Evolutionary conservation across 1,284 basidiomycete genomes (phyloP), one percentile per base, ranked within the genome.

Genomic region (Bondarzewia mesenterica): DNA sequence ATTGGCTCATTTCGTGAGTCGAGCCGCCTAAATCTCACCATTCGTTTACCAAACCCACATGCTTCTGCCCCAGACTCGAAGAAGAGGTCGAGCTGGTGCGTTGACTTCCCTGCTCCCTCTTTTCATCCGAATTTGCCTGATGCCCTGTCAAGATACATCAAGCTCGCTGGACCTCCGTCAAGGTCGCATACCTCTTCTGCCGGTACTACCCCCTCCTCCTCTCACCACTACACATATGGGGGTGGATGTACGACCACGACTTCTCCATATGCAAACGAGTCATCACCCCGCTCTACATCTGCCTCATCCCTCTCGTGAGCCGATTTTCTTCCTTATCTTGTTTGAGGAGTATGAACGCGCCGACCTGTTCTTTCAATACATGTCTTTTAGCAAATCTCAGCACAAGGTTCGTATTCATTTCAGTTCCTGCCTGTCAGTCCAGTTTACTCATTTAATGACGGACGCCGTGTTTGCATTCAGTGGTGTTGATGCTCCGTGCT

Each of bases 141-240:
- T 35, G 26, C 18, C 8, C 10, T 16, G 29, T 5, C 15, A 42
- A 63, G 62, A 61, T 63, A 41, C 54, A 60, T 46, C 51, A 50
- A 12, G 49, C 57, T 5, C 48, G 52, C 21, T 61, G 60, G 60
- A 59, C 54, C 12, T 38, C 50, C 3, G 56, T 58, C 41, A 63
- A 63, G 47, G 50, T 47, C 18, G 51, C 53, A 7, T 63, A 61
- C 41, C 44, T 62, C 21, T 46, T 62, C 36, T 61, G 60, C 42
- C 58, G 62, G 8, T 63, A 63, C 47, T 63, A 59, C 44, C 58
- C 60, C 5, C 47, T 63, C 26, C 23, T 54, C 8, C n/a, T 58
- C 15, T 55, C 47, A 7, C 57, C 60, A 6, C 49, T 60, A 42
- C 52, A 54, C 25, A 16, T 62, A 6, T 63, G 59, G 60, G 53